phyloP scores from a whole-genome alignment of 768 basidiomycete species.

The Naematelia encephala region DNA sequence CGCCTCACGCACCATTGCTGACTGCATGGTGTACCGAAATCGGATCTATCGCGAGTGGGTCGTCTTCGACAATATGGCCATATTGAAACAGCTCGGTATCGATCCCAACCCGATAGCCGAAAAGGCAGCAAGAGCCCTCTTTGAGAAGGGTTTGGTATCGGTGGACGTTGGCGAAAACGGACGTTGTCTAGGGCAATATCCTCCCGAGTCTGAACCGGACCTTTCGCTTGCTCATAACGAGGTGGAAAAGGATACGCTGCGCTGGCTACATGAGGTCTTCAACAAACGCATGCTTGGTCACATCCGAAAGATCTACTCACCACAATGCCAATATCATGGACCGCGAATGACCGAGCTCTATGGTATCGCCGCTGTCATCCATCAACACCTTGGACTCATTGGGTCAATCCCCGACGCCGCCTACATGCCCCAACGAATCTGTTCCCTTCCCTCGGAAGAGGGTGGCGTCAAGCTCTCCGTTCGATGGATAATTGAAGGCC shows the following conservation, averaged over 20 bases:
- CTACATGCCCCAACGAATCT: conserved; percentile 3
- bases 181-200: neutral
- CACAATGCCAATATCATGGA: conserved; percentile 2
- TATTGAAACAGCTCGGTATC: conserved; percentile 5
- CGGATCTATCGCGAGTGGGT: conserved; percentile 7
- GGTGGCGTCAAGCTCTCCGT: conserved; percentile 1
- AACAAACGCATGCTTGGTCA: conserved; percentile 5
- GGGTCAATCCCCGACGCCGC: conserved; percentile 4
- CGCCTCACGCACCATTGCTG: conserved; percentile 4
- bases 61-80: conserved; percentile 5
- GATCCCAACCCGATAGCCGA: conserved; percentile 1
- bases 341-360: conserved; percentile 6
- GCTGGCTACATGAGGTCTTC: conserved; percentile 4
- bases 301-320: conserved; percentile 2
- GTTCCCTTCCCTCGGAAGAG: neutral
- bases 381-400: conserved; percentile 3
- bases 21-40: conserved; percentile 8
- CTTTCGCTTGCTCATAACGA: conserved; percentile 5
- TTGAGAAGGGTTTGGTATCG: conserved; percentile 1
- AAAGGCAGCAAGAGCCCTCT: neutral
- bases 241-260: neutral
- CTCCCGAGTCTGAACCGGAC: neutral
- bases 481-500: conserved; percentile 4
- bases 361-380: conserved; percentile 1
- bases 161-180: conserved; percentile 2